Base-by-base conservation (phyloP, 495 filamentous ascomycete genomes). In the Podospora comata region DNA sequence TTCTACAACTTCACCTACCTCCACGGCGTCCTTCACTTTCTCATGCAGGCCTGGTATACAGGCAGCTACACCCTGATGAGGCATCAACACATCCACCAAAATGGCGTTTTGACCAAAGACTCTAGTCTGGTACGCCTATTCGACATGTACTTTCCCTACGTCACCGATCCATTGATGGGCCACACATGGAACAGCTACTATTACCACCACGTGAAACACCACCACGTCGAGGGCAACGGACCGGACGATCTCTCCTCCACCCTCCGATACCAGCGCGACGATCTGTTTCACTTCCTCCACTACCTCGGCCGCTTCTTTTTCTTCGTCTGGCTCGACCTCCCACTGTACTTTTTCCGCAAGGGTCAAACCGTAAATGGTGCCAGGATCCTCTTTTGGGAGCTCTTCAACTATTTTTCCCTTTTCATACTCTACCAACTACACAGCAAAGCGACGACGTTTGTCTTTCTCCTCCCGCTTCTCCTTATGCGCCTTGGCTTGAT, bases 161-260 rank as follows among this genome's bases (percentile, higher is more conserved):
- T 93, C 19, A 78, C 86, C 30, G 89, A 92, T 69, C 91, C 91
- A 2, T 75, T 94, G 67, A 89, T 91, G 82, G 91, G 91, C 2
- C 91, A 93, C 70, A 92, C 91, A 0, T 93, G 90, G 90, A 90
- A 93, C 76, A 88, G 86, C 11, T 94, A 93, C 76, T 94, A 83
- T 74, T 92, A 92, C 72, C 91, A 94, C 75, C 91, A 93, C 70
- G 89, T 93, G 68, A 93, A 94, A 78, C 89, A 91, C 74, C 91
- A 93, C 73, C 91, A 93, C 71, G 88, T 93, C 61, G 91, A 94
- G 74, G 88, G 85, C 65, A 94, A 94, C 74, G 91, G 91, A 0
- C 90, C 90, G 0, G 81, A 87, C 53, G 91, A 94, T 71, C 82
- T 94, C 5, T 90, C 86, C 11, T 89, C 89, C 0, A 93, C 91